Evolutionary conservation across 164 flowering plant genomes (phyloP), one percentile per base, ranked within the genome.

Genomic region (Vitis rotundifolia): DNA sequence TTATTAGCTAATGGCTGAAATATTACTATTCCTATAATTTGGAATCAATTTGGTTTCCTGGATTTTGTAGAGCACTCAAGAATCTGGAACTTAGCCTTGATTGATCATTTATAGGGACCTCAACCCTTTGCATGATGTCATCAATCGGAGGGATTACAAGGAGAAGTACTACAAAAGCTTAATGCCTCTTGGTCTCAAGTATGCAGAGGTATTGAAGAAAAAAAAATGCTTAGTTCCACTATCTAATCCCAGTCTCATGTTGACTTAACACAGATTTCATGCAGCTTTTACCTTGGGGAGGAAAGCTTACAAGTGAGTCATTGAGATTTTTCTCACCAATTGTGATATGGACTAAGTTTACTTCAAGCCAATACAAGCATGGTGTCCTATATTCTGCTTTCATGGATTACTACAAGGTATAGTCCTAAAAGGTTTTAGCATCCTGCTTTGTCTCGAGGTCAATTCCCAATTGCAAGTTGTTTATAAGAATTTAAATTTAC

Each of bases 271-370:
- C 80, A 77, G 80, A 83, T 73, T 81, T 81, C 74, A 50, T 91
- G 93, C 96, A 95, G 99, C 87, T 87, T 80, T 88, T 95, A 70
- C 99, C 99, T 8, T 95, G 99, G 99, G 99, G 99, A 77, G 97
- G 95, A 78, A 90, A 87, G 83, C 72, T 95, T 61, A 93, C 99
- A 11, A 77, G 91, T 44, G 97, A 95, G 68, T 95, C 99, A 53
- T 49, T 95, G 79, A 86, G 82, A 76, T 93, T 95, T 75, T 93
- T 93, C 84, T 95, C 99, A 49, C 97, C 99, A 58, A 82, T 93
- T 74, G 93, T 95, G 10, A 79, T 95, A 68, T 95, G 99, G 99
- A 88, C 89, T 66, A 89, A 77, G 80, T 95, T 93, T 74, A 66
- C 87, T 55, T 79, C 97, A 51, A 82, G 86, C 75, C 70, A 83